Conservation (phyloP, 257 asterid species). For the Haberlea rhodopensis region DNA sequence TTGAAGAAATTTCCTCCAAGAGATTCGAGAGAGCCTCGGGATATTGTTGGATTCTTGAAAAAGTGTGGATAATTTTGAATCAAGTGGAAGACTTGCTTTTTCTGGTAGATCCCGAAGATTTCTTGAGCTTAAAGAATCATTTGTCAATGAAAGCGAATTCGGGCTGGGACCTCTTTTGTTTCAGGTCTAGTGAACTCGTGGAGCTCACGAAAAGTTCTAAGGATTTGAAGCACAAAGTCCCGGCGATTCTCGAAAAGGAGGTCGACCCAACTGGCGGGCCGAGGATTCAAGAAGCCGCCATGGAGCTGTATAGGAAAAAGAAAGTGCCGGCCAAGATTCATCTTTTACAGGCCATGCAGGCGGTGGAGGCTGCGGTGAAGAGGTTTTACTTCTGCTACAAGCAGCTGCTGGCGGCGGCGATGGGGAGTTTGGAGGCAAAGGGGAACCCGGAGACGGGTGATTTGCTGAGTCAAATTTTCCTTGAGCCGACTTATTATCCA, state of each 20-base stretch:
- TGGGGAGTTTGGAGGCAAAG: constrained; percentile 86
- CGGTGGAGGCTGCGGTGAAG: constrained; percentile 83
- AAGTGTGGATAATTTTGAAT: constrained; percentile 50
- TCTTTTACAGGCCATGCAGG: constrained; percentile 82
- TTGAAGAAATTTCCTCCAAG: constrained; percentile 40
- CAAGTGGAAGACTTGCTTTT: constrained; percentile 70
- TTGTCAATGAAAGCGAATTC: constrained; percentile 52
- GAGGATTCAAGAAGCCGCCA: constrained; percentile 83
- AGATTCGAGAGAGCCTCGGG: constrained; percentile 44
- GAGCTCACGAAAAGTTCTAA: constrained; percentile 62
- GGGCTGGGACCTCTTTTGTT: constrained; percentile 72
- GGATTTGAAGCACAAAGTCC: constrained; percentile 78
- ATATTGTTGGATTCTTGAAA: constrained; percentile 67
- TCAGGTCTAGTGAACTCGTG: constrained; percentile 60
- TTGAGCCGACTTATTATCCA: constrained; percentile 89
- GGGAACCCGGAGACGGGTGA: constrained; percentile 49
- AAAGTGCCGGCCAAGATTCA: constrained; percentile 50
- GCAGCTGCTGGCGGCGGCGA: constrained; percentile 60
- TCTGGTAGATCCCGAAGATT: constrained; percentile 86
- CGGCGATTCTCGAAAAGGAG: constrained; percentile 66
- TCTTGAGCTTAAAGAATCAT: constrained; percentile 67
- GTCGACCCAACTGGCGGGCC: constrained; percentile 94
- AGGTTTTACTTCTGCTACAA: constrained; percentile 68
- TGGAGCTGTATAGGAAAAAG: constrained; percentile 60
- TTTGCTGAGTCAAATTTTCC: constrained; percentile 58